A percentile compares a stretch with the other conserved stretches of the same genome.
phyloP scores from a whole-genome alignment of 106 monocot species.

The Dendrobium huoshanense region DNA sequence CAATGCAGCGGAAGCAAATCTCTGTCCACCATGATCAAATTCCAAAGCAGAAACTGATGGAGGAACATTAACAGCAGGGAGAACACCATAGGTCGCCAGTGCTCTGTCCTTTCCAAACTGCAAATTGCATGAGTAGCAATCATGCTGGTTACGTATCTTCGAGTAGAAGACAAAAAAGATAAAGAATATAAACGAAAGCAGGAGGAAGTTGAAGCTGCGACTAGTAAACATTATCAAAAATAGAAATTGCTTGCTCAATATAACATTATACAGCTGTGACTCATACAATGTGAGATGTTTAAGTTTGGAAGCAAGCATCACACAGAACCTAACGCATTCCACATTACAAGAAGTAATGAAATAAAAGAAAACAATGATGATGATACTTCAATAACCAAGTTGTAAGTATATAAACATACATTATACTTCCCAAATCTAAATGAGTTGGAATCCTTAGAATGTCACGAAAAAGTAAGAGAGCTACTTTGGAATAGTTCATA shows the following conservation, averaged over 20 bases:
- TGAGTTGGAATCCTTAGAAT: background rate
- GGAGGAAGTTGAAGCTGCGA: background rate
- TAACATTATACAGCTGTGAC: background rate
- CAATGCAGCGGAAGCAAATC: constrained; percentile 84
- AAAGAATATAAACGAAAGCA: background rate
- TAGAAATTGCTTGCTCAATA: background rate
- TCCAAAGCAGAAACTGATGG: constrained; percentile 73
- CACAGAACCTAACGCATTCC: background rate
- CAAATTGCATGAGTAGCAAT: constrained; percentile 12
- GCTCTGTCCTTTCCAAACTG: constrained; percentile 95
- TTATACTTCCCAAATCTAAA: background rate
- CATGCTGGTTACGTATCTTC: background rate
- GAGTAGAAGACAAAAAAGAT: background rate
- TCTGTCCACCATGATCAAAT: constrained; percentile 80
- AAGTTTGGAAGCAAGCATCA: background rate
- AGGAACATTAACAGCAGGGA: constrained; percentile 70
- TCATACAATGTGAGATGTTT: background rate
- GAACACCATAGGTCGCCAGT: constrained; percentile 80
- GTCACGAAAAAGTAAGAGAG: background rate
- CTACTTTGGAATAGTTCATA: background rate
- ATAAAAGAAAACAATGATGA: background rate
- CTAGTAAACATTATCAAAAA: background rate
- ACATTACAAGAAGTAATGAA: background rate
- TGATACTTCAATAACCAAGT: background rate
- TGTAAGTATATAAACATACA: background rate